Base-by-base conservation (phyloP, 768 basidiomycete species). In the Phaffia tasmanica region DNA sequence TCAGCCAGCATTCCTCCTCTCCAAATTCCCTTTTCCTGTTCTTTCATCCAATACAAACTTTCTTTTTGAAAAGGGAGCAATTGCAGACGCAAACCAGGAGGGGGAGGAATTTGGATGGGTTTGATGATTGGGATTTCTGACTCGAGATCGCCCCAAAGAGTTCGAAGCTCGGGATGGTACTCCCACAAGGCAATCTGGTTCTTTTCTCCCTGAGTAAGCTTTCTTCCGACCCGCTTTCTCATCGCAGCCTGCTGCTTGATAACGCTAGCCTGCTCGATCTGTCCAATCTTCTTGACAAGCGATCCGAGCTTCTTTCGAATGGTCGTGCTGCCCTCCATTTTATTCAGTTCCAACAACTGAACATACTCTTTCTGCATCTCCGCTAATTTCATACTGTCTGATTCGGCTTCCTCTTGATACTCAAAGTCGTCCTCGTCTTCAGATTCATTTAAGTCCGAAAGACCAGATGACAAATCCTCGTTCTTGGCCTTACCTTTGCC, bases 21-120 rank as follows among this genome's bases (percentile, higher is more conserved):
- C 89, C 93, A 98, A 1, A 84, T 77, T 8, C 87, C 82, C 63
- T 85, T 79, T 75, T 99, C 95, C 78, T 98, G 95, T 73, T 89
- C 81, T 71, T 84, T 83, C 90, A 99, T 94, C 95, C 95, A 99
- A 72, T 80, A 86, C 70, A 99, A 79, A 77, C 89, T 90, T 78
- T 99, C 95, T 58, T 83, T 84, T 75, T 99, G 95, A 82, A 98
- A 99, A 0, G 93, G 94, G 47, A 99, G 79, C 3, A 99, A 81
- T 0, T 82, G 84, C 59, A 89, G 81, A 75, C 90, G 94, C 68
- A 98, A 79, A n/a, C 84, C 85, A 1, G 78, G 79, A 1, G 95
- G 93, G 65, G 93, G 92, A 32, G 82, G 82, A 57, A 86, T 87
- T 72, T 83, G 83, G 60, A 82, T 77, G 1, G 91, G 89, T 35